Evolutionary conservation across 179 eudicot species (phyloP).

Genomic region (Beta lomatogona): DNA sequence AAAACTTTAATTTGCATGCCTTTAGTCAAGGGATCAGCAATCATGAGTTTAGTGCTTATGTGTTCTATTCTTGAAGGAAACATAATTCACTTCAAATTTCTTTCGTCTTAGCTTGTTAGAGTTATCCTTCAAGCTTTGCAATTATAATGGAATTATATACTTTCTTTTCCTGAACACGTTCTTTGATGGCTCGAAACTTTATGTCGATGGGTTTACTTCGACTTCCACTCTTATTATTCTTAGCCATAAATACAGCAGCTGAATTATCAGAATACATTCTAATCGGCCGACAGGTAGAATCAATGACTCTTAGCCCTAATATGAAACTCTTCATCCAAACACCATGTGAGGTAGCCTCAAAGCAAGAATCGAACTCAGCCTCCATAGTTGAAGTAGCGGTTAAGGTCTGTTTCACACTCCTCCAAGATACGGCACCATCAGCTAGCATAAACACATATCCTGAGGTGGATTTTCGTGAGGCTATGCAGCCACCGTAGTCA

Average conservation of each 20-base stretch:
- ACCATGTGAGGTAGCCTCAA: constrained; percentile 13
- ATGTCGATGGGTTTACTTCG: not conserved
- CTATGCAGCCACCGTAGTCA: not conserved
- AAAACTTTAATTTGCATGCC: no score
- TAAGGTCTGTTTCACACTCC: constrained; percentile 11
- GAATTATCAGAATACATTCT: constrained; percentile 23
- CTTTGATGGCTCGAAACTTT: not conserved
- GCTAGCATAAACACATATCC: not conserved
- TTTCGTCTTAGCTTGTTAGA: no score
- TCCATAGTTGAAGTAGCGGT: constrained; percentile 26
- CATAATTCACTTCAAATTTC: no score
- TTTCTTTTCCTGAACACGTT: constrained; percentile 15
- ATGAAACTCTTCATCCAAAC: constrained; percentile 21
- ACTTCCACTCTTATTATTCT: constrained; percentile 12
- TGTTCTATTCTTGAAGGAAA: no score
- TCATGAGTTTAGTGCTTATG: no score
- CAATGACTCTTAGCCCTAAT: constrained; percentile 2
- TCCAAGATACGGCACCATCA: not conserved
- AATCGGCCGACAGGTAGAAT: constrained; percentile 13
- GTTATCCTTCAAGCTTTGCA: no score
- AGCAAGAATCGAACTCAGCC: constrained; percentile 11
- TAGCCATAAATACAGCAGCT: constrained; percentile 17
- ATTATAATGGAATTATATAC: not conserved
- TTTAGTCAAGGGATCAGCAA: no score
- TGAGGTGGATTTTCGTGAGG: not conserved